phyloP scores from a whole-genome alignment of 2,329 filamentous ascomycete species.

The Aspergillus sp. region DNA sequence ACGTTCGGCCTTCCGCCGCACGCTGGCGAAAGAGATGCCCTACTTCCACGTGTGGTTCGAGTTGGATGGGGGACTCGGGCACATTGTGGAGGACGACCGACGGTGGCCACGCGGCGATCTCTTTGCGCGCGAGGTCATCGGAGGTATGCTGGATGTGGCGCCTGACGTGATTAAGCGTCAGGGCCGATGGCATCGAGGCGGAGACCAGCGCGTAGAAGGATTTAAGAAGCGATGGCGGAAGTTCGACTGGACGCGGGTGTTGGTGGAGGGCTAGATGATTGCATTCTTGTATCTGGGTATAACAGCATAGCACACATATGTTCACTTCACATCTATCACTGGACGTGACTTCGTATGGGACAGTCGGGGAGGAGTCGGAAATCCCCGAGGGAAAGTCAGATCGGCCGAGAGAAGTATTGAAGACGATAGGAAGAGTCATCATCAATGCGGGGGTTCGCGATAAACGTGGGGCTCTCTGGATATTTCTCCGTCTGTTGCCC shows the following conservation, averaged over 20 bases:
- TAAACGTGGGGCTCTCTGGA: conserved; percentile 3
- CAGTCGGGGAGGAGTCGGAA: neutral
- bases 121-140: conserved; percentile 87
- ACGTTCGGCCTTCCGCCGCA: conserved; percentile 75
- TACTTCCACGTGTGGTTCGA: conserved; percentile 98
- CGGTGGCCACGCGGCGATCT: conserved; percentile 88
- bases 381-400: neutral
- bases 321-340: too few species aligned
- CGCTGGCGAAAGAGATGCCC: conserved; percentile 90
- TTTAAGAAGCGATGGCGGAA: conserved; percentile 86
- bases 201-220: conserved; percentile 64
- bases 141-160: conserved; percentile 83
- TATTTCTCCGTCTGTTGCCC: conserved; percentile 1
- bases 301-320: neutral
- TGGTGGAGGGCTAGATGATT: conserved; percentile 48
- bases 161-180: conserved; percentile 85
- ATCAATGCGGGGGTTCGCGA: neutral
- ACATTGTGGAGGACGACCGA: conserved; percentile 82
- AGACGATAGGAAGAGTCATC: too few species aligned
- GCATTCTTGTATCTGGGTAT: neutral
- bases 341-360: neutral
- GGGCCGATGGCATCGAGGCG: conserved; percentile 74
- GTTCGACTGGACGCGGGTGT: conserved; percentile 80
- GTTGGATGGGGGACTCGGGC: conserved; percentile 85
- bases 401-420: neutral